A percentile compares a stretch with the other conserved stretches of the same genome.
Evolutionary conservation across 371 early-diverging fungal species (phyloP).

Genomic region (Mortierella sp.): DNA sequence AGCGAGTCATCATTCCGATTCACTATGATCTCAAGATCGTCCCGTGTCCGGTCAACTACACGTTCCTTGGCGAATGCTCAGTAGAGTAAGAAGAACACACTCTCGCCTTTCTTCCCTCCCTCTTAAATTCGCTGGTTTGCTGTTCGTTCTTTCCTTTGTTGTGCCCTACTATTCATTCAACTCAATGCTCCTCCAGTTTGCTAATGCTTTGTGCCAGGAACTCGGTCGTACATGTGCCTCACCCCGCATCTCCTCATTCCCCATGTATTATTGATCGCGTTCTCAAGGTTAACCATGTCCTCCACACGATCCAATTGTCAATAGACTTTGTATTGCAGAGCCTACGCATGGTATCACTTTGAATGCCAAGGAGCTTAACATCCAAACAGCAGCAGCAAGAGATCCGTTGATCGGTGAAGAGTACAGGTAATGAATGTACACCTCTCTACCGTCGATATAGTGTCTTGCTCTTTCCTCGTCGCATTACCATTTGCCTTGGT

Average conservation of each 20-base stretch:
- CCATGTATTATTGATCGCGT: background rate
- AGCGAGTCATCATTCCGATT: conserved; percentile 48
- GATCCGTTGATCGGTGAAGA: conserved; percentile 16
- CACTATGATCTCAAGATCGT: conserved; percentile 51
- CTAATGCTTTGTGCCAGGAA: no score
- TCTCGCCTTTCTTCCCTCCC: background rate
- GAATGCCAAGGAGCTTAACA: conserved; percentile 52
- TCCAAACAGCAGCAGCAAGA: conserved; percentile 43
- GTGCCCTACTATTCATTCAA: no score
- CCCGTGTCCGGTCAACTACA: conserved; percentile 47
- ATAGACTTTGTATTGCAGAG: conserved; percentile 43
- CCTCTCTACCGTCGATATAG: background rate
- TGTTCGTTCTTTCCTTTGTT: no score
- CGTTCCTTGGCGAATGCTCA: conserved; percentile 51
- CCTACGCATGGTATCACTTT: conserved; percentile 35
- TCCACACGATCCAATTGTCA: background rate
- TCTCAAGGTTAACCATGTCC: background rate
- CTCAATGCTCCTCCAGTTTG: no score
- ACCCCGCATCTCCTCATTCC: no score
- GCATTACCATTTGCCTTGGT: background rate
- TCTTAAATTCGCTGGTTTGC: background rate
- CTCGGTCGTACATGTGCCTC: no score
- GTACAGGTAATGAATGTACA: conserved; percentile 24
- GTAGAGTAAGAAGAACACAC: conserved; percentile 35
- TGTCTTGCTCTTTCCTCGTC: background rate